A percentile compares a stretch with the other conserved stretches of the same genome.
These are phyloP conservation scores for Cordyceps cateniannulata DNA, from an alignment of 2,329 filamentous ascomycete genomes.

Conservation along the genomic window DNA sequence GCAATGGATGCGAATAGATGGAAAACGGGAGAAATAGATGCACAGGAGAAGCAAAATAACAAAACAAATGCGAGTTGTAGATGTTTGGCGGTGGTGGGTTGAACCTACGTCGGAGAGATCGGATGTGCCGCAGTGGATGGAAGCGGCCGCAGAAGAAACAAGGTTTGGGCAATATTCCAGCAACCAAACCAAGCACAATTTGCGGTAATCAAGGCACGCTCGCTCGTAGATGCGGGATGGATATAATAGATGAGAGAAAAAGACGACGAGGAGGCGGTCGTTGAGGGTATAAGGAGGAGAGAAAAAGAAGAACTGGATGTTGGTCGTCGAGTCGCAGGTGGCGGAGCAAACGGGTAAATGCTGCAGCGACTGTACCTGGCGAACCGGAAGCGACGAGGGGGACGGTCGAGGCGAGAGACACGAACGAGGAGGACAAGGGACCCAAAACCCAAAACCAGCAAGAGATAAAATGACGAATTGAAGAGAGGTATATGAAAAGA, in stretches of 20 bases:
- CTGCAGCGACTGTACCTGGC: background rate
- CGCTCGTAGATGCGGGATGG: background rate
- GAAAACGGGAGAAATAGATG: background rate
- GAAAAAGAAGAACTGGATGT: background rate
- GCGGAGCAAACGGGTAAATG: background rate
- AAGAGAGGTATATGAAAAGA: background rate
- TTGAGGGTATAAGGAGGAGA: background rate
- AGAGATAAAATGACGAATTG: background rate
- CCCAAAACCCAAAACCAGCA: background rate
- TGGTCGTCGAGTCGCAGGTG: background rate
- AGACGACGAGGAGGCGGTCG: background rate
- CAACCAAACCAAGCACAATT: conserved; percentile 5
- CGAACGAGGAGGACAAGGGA: background rate
- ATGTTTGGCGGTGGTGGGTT: background rate
- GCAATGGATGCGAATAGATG: too few relatives aligned
- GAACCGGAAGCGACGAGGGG: conserved; percentile 9
- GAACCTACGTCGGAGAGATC: conserved; percentile 10
- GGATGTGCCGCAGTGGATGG: background rate
- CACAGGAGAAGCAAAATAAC: background rate
- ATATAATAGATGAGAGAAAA: background rate
- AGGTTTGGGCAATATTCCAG: conserved; percentile 14
- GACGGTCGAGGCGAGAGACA: background rate
- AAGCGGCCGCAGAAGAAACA: background rate
- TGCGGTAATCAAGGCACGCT: background rate
- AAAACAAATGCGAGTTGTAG: background rate